Evolutionary conservation across 768 basidiomycete genomes (phyloP), one percentile per base, ranked within the genome.

Genomic region (Trametes cubensis): DNA sequence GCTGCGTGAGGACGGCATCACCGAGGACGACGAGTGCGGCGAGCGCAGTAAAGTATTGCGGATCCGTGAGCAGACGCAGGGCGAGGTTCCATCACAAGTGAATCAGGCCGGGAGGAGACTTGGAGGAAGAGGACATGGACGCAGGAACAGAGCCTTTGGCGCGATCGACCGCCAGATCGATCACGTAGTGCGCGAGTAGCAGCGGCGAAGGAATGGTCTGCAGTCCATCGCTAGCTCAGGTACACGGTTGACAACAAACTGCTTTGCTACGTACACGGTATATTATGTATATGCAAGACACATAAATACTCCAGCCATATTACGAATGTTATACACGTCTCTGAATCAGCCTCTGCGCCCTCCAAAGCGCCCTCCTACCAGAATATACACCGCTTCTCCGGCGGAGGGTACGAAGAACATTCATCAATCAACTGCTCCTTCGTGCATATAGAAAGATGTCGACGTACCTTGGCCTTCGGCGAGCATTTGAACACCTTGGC

Each of bases 401-500:
- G 77, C 4, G 90, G 90, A n/a, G 93, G 94, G 67, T 94, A 23
- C 30, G 15, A 34, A 34, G 23, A 2, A 15, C 10, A 14, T n/a
- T n/a, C 26, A 30, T 55, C 6, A 55, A 23, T 17, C 18, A 51
- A 14, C 11, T 34, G 10, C 28, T 14, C 1, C 20, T 15, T 11
- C 14, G 3, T 17, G 14, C 15, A 21, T n/a, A 39, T 8, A 39
- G 34, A 44, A 46, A 5, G 26, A 34, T 18, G 8, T 2, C 50
- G 5, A 72, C 83, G 60, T 62, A 90, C 92, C 82, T 89, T 92
- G 6, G 91, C 83, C 50, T 82, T 83, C 58, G 80, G 79, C 18
- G 89, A 82, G 69, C 95, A 98, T 47, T 87, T 85, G 78, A 95
- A 98, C 21, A 90, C 93, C 66, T 85, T 73, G 0, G 94, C 93